Base-by-base conservation (phyloP, 768 basidiomycete species). In the Rhodosporidiobolus odoratus region DNA sequence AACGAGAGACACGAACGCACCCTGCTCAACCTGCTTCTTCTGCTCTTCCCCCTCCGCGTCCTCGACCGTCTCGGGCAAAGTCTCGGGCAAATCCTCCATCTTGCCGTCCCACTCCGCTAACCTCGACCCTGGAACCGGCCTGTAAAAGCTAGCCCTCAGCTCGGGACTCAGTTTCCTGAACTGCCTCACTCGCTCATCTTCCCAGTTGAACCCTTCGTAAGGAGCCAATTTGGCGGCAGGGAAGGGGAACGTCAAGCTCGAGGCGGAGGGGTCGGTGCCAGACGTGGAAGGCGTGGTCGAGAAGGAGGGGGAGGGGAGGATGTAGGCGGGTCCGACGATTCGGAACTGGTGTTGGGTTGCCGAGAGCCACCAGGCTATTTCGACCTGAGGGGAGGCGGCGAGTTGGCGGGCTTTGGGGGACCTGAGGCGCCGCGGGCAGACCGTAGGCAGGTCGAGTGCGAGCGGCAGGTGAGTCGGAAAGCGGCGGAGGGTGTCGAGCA, bases 301-400 rank as follows among this genome's bases (percentile, higher is more conserved):
- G 37, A 65, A 52, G 10, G 76, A 70, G 0, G 85, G 83, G 0
- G 82, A 75, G 1, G 88, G 85, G 30, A 90, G 81, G 68, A 90
- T 72, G 77, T 81, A 82, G 30, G 84, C 85, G 21, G 78, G 78
- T 2, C 87, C 90, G 0, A 81, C 69, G 76, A 94, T 80, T 57
- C 92, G 86, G 77, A 87, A 91, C 76, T 94, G 91, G 77, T 89
- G 86, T 62, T 83, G 78, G 0, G 85, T 83, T 30, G 84, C 83
- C 38, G 84, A 82, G 62, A 87, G 84, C 89, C 90, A 93, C 87
- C 88, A 92, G 17, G 83, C 85, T 52, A 88, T 73, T 77, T 92
- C 88, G 69, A 87, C 84, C 52, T 81, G 78, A 4, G 63, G 62
- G 25, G 65, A 38, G n/a, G 69, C 34, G 32, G 61, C 58, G 37